These are phyloP conservation scores for Penicillium sp. DNA, from an alignment of 2,329 filamentous ascomycete species.

Conservation along the genomic window DNA sequence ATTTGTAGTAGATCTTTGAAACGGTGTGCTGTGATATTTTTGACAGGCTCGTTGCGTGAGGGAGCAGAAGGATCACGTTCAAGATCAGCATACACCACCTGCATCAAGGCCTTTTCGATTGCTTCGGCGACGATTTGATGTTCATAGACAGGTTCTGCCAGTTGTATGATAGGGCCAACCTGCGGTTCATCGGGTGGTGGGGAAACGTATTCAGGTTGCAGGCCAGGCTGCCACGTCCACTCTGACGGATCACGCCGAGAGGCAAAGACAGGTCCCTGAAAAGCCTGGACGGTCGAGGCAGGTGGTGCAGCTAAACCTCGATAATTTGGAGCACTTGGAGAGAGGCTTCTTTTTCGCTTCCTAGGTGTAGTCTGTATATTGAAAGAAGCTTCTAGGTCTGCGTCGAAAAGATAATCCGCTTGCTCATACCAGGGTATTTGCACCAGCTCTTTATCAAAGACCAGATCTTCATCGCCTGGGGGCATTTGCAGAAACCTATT, in stretches of 20 bases:
- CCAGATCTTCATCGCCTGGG: not conserved
- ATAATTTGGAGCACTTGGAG: slow-evolving; percentile 6
- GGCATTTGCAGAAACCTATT: not conserved
- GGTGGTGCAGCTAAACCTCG: not conserved
- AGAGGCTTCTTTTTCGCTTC: slow-evolving; percentile 1
- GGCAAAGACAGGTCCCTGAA: slow-evolving; percentile 4
- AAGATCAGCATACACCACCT: slow-evolving; percentile 30
- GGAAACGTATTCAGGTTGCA: not conserved
- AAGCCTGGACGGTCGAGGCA: not conserved
- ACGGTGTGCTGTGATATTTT: slow-evolving; percentile 14
- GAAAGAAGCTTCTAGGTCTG: not conserved
- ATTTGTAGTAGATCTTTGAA: slow-evolving; percentile 19
- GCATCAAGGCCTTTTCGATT: slow-evolving; percentile 29
- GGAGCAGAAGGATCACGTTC: slow-evolving; percentile 30
- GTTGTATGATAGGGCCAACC: not conserved
- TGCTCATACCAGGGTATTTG: not conserved
- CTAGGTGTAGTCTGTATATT: not conserved
- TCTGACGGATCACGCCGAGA: not conserved
- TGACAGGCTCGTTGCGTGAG: slow-evolving; percentile 5
- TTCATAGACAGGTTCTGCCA: not conserved
- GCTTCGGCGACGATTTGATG: slow-evolving; percentile 14
- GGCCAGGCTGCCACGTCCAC: slow-evolving; percentile 1
- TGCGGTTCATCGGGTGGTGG: slow-evolving; percentile 1
- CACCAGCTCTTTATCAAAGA: not conserved
- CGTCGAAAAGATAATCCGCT: not conserved